These are phyloP conservation scores for Aspergillus oerlinghausenensis DNA, from an alignment of 2,329 filamentous ascomycete species.

Conservation along the genomic window DNA sequence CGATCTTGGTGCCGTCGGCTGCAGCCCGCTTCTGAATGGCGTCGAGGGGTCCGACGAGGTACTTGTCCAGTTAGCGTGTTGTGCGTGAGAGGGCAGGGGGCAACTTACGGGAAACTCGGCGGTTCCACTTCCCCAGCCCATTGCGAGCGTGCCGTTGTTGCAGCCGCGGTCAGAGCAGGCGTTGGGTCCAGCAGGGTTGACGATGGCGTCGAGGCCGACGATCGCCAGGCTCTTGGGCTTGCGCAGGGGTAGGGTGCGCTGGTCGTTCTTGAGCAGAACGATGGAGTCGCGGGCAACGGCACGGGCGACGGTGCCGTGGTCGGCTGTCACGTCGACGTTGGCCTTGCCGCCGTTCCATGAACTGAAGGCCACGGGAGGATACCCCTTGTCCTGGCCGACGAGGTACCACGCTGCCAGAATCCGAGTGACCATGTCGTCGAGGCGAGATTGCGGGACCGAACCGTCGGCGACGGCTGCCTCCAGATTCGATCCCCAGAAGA, in stretches of 20 bases:
- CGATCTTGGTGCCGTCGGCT: conserved; percentile 39
- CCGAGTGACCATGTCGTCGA: conserved; percentile 58
- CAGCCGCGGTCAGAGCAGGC: conserved; percentile 59
- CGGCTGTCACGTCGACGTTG: conserved; percentile 34
- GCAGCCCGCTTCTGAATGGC: conserved; percentile 37
- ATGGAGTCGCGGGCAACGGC: conserved; percentile 44
- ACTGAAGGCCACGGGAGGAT: conserved; percentile 42
- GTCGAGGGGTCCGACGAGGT: conserved; percentile 42
- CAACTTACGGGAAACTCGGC: conserved; percentile 56
- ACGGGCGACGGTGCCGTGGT: conserved; percentile 37
- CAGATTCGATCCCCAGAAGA: conserved; percentile 37
- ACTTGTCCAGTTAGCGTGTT: conserved; percentile 18
- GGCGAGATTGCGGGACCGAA: conserved; percentile 50
- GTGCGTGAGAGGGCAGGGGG: not conserved
- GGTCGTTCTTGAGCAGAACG: conserved; percentile 45
- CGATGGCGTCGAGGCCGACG: conserved; percentile 48
- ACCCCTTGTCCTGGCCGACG: conserved; percentile 43
- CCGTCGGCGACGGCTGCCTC: conserved; percentile 57
- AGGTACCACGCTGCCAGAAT: conserved; percentile 49
- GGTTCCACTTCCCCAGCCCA: conserved; percentile 72
- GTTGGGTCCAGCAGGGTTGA: conserved; percentile 45
- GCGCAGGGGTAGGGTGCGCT: conserved; percentile 41
- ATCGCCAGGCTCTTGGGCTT: conserved; percentile 45
- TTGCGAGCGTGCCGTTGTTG: conserved; percentile 63
- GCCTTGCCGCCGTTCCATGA: conserved; percentile 40